Conservation (phyloP, 1,284 basidiomycete species). For the Moesziomyces sp. region DNA sequence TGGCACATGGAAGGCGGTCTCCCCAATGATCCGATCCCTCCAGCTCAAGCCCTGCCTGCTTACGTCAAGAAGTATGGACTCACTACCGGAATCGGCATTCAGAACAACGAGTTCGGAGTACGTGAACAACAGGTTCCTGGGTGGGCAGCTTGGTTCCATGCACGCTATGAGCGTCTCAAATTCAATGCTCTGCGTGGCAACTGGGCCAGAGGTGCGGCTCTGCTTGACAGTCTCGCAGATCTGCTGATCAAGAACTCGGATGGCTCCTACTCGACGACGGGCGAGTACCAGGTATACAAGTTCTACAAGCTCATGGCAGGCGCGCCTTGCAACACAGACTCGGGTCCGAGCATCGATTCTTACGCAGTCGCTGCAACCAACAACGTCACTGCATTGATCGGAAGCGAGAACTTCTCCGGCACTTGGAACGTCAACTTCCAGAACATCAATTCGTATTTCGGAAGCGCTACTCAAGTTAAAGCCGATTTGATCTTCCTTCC, state of each 20-base stretch:
- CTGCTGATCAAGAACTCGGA: slow-evolving; percentile 20
- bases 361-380: slow-evolving; percentile 11
- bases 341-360: slow-evolving; percentile 13
- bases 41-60: slow-evolving; percentile 16
- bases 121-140: slow-evolving; percentile 17
- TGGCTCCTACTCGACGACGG: slow-evolving; percentile 13
- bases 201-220: slow-evolving; percentile 14
- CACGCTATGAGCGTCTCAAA: slow-evolving; percentile 23
- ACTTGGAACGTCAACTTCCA: slow-evolving; percentile 18
- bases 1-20: slow-evolving; percentile 28
- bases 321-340: slow-evolving; percentile 14
- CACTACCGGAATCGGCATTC: slow-evolving; percentile 17
- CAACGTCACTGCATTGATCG: slow-evolving; percentile 15
- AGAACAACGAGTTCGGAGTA: slow-evolving; percentile 30
- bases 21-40: slow-evolving; percentile 25
- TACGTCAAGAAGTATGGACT: slow-evolving; percentile 18
- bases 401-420: slow-evolving; percentile 4
- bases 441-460: slow-evolving; percentile 9
- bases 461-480: slow-evolving; percentile 4
- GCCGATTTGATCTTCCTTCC: slow-evolving; percentile 11
- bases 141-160: slow-evolving; percentile 25
- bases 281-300: slow-evolving; percentile 14
- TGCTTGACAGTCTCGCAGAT: slow-evolving; percentile 11
- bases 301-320: slow-evolving; percentile 15
- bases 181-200: slow-evolving; percentile 22